phyloP scores from a whole-genome alignment of 2,329 filamentous ascomycete genomes.

The Cladosporium phlei region DNA sequence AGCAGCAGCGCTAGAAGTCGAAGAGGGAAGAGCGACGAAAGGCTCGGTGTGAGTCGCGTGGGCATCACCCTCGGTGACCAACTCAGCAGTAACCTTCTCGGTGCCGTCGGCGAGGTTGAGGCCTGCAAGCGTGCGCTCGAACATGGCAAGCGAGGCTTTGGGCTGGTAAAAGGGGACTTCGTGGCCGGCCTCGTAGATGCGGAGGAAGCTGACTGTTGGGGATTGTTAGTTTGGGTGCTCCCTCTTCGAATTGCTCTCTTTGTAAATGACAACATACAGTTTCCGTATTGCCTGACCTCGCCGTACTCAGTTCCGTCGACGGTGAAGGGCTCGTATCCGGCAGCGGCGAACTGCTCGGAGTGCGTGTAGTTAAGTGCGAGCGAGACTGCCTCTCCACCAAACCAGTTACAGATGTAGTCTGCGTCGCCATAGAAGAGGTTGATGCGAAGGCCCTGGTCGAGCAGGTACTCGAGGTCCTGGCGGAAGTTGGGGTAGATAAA shows the following conservation, averaged over 20 bases:
- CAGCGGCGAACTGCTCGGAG: slow-evolving; percentile 25
- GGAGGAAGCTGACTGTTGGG: slow-evolving; percentile 24
- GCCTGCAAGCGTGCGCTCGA: slow-evolving; percentile 30
- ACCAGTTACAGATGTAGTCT: slow-evolving; percentile 40
- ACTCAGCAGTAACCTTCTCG: slow-evolving; percentile 31
- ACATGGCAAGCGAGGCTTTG: slow-evolving; percentile 30
- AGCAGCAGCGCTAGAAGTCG: slow-evolving; percentile 7
- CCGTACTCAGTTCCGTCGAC: slow-evolving; percentile 38
- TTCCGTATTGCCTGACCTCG: slow-evolving; percentile 34
- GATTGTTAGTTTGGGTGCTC: neutral
- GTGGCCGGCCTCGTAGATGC: slow-evolving; percentile 37
- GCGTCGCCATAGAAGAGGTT: slow-evolving; percentile 38
- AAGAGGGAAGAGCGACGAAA: slow-evolving; percentile 34
- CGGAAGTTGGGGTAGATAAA: slow-evolving; percentile 59
- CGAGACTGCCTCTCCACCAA: slow-evolving; percentile 36
- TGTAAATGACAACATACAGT: slow-evolving; percentile 12
- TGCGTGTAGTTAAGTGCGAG: slow-evolving; percentile 35
- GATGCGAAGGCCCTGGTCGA: slow-evolving; percentile 36
- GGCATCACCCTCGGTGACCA: slow-evolving; percentile 30
- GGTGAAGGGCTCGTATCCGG: slow-evolving; percentile 31
- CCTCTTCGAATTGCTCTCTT: neutral
- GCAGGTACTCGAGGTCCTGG: slow-evolving; percentile 38
- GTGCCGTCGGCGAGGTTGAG: slow-evolving; percentile 35
- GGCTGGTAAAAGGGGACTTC: slow-evolving; percentile 40
- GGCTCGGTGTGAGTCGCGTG: slow-evolving; percentile 39